These are phyloP conservation scores for Penicillium steckii DNA, from an alignment of 495 filamentous ascomycete genomes.

Conservation along the genomic window DNA sequence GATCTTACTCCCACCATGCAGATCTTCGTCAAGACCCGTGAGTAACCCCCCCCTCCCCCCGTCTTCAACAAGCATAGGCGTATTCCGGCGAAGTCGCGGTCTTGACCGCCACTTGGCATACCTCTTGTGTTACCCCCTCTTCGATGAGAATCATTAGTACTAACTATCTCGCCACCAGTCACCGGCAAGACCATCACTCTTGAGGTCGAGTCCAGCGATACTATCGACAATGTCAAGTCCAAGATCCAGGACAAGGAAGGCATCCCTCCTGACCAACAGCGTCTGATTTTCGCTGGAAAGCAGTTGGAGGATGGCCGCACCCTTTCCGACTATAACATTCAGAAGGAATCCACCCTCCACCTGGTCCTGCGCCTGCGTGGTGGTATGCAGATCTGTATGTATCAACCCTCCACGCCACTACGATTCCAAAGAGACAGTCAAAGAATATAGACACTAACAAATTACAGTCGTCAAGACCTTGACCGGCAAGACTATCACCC, in stretches of 20 bases:
- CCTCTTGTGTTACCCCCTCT: conserved; percentile 3
- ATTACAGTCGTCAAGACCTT: conserved; percentile 76
- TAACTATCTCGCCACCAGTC: conserved; percentile 40
- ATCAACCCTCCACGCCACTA: not conserved
- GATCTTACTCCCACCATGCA: conserved; percentile 63
- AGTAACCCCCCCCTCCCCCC: conserved; percentile 44
- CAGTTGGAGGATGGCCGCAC: conserved; percentile 97
- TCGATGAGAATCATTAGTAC: not conserved
- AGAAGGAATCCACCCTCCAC: conserved; percentile 96
- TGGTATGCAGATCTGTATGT: conserved; percentile 96
- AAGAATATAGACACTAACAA: conserved; percentile 4
- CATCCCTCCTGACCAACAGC: conserved; percentile 97
- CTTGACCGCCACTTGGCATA: not conserved
- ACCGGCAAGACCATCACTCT: conserved; percentile 99
- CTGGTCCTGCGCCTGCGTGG: conserved; percentile 96
- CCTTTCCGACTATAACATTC: conserved; percentile 96
- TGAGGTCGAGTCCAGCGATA: conserved; percentile 97
- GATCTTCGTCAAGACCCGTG: conserved; percentile 97
- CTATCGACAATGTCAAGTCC: conserved; percentile 97
- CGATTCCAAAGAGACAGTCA: not conserved
- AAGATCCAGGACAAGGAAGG: conserved; percentile 99
- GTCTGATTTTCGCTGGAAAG: conserved; percentile 97
- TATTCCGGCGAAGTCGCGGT: conserved; percentile 1
- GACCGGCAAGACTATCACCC: conserved; percentile 96
- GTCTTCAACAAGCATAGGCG: too few relatives aligned